Evolutionary conservation across 257 asterid genomes (phyloP).

Genomic region (Solanum phureja): DNA sequence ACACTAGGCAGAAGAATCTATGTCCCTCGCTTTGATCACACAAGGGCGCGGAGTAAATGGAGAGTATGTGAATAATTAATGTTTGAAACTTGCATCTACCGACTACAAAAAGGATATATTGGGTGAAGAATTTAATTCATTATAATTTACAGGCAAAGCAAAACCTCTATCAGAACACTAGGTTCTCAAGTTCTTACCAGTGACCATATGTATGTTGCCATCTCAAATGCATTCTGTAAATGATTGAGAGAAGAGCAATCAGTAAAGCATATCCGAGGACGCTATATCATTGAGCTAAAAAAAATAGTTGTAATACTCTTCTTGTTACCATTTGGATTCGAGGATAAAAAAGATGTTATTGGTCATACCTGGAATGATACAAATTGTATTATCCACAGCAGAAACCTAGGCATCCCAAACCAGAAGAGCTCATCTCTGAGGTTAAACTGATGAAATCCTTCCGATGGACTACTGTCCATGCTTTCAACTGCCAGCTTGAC

Average conservation of each 20-base stretch:
- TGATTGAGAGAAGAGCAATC: neutral
- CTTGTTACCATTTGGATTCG: neutral
- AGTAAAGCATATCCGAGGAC: neutral
- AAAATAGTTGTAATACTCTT: neutral
- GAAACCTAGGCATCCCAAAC: conserved; percentile 82
- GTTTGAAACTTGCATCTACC: neutral
- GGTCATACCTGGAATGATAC: conserved; percentile 69
- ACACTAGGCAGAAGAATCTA: neutral
- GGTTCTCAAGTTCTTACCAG: conserved; percentile 38
- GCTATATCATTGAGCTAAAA: neutral
- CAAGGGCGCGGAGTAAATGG: neutral
- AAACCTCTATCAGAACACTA: neutral
- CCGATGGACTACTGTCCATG: conserved; percentile 49
- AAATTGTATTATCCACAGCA: conserved; percentile 70
- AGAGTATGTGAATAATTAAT: neutral
- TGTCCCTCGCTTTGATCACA: neutral
- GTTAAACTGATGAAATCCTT: conserved; percentile 50
- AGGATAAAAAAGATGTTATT: neutral
- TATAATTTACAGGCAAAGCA: neutral
- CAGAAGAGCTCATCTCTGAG: conserved; percentile 91
- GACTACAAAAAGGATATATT: neutral
- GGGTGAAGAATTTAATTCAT: neutral
- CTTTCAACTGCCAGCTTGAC: conserved; percentile 82
- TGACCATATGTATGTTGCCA: conserved; percentile 78
- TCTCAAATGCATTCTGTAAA: conserved; percentile 89